Evolutionary conservation across 2,329 filamentous ascomycete species (phyloP), one percentile per base, ranked within the genome.

Genomic region (Pochonia chlamydosporia): DNA sequence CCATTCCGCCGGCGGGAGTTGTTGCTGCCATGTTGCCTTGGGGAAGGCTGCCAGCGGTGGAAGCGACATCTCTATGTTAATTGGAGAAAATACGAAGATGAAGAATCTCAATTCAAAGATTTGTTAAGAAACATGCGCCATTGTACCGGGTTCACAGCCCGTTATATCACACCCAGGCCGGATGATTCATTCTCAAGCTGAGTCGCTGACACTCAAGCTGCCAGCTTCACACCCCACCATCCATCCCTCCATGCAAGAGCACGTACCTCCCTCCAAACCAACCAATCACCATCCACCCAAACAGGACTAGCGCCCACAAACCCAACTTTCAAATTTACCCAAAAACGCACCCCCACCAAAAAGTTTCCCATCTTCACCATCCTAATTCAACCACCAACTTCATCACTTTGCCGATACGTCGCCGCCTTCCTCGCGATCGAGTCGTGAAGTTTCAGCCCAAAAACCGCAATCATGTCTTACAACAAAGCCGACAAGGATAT

Each of bases 401-500:
- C 83, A 86, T 88, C 85, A 89, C 85, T 78, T 88, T 87, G 84
- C 85, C 83, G 85, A 75, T 81, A 83, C 79, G 69, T 65, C 57
- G 60, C 36, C 37, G 45, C 18, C 69, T 57, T 57, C 60, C 60
- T 55, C 68, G 63, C 76, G 81, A 85, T 86, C 84, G 85, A 87
- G 86, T 90, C 86, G 79, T 89, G 85, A 88, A 81, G 84, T 23
- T 24, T 8, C 9, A 9, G n/a, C 51, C 55, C 48, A 47, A 52
- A 46, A 49, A 48, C 13, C 28, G 47, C 58, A 63, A 86, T 75
- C 59, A 95, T 95, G 89, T 93, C 89, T 75, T 93, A 87, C 85
- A 81, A 95, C 75, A 95, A 96, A 84, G 77, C 80, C 69, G 91
- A 96, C 74, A 96, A 96, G 84, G 85, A 91, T 66, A 87, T 89